A percentile compares a stretch with the other conserved stretches of the same genome.
phyloP scores from a whole-genome alignment of 1,139 yeast genomes.

The Neolecta irregularis region DNA sequence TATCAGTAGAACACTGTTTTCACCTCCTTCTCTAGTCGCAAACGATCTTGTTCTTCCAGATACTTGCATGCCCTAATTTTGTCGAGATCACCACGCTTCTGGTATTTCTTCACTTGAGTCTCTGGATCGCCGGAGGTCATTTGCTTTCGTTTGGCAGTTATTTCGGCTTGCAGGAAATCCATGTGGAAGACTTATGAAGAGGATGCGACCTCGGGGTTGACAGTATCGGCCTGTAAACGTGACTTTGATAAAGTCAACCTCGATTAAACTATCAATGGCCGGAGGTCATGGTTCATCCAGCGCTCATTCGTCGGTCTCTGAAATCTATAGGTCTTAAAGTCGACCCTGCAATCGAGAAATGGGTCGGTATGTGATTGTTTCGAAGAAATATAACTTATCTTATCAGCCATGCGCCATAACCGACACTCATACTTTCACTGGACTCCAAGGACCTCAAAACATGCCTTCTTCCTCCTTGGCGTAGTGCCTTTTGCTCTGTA shows the following conservation, averaged over 20 bases:
- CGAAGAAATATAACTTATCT: neutral
- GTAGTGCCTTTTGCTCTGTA: no score
- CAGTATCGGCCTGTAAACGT: neutral
- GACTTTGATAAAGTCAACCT: neutral
- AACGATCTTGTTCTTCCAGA: conserved; percentile 20
- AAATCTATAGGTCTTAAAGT: neutral
- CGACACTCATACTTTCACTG: neutral
- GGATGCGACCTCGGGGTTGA: neutral
- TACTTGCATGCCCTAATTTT: conserved; percentile 16
- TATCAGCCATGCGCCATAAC: neutral
- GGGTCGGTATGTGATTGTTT: neutral
- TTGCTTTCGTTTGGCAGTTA: conserved; percentile 10
- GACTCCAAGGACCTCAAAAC: neutral
- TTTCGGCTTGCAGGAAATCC: conserved; percentile 13
- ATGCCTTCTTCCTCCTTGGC: neutral
- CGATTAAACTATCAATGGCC: neutral
- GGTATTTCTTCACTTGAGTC: conserved; percentile 13
- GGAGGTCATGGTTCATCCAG: neutral
- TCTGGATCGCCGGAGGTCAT: conserved; percentile 4
- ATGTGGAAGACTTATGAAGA: conserved; percentile 2
- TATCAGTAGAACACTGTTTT: conserved; percentile 15
- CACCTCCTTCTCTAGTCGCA: conserved; percentile 17
- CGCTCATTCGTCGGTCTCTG: neutral
- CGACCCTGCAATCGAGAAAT: conserved; percentile 2
- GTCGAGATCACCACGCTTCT: conserved; percentile 19